Conservation (phyloP, 805 yeast species). For the Starmera quercuum region DNA sequence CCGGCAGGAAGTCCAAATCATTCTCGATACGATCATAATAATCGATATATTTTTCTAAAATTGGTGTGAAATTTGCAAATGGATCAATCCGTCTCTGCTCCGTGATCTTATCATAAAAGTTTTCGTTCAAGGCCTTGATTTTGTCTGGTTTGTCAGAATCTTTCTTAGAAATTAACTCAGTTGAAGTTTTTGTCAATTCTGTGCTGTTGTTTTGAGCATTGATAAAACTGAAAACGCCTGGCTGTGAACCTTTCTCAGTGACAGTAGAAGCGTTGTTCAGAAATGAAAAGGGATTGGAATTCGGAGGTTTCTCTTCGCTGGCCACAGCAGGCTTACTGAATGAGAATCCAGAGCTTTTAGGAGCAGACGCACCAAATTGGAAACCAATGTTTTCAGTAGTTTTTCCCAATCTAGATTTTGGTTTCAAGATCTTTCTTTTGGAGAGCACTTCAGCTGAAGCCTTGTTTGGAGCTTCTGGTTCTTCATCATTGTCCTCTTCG, state of each 20-base stretch:
- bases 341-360: background rate
- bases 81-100: slow-evolving; percentile 35
- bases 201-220: background rate
- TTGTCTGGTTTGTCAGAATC: slow-evolving; percentile 33
- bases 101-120: slow-evolving; percentile 43
- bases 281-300: slow-evolving; percentile 2
- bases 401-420: slow-evolving; percentile 32
- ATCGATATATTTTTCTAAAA: slow-evolving; percentile 50
- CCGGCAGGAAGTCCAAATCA: slow-evolving; percentile 12
- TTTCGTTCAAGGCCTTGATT: slow-evolving; percentile 58
- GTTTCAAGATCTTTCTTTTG: slow-evolving; percentile 60
- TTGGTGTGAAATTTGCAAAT: slow-evolving; percentile 46
- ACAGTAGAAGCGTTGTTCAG: background rate
- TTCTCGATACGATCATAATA: slow-evolving; percentile 36
- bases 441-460: slow-evolving; percentile 63
- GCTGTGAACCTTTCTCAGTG: background rate
- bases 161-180: background rate
- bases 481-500: slow-evolving; percentile 29
- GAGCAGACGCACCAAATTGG: slow-evolving; percentile 4
- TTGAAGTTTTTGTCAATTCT: background rate
- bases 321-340: slow-evolving; percentile 3
- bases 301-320: background rate
- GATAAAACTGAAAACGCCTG: background rate
- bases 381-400: slow-evolving; percentile 5
- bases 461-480: slow-evolving; percentile 22